These are phyloP conservation scores for Tremella mesenterica DNA, from an alignment of 768 basidiomycete species.

Conservation along the genomic window DNA sequence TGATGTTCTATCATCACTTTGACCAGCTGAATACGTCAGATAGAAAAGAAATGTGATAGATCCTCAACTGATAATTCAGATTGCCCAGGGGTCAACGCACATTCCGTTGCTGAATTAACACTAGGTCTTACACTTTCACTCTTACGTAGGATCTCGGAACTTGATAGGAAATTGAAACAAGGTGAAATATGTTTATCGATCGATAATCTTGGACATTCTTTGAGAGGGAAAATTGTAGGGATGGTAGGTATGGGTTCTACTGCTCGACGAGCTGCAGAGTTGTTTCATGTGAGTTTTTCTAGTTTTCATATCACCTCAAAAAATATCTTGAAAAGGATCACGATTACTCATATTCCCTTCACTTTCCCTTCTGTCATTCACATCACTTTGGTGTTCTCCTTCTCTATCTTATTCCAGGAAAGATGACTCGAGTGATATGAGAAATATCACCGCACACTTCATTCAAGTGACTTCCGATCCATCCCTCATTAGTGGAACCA, in stretches of 20 bases:
- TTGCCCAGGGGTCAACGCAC: constrained; percentile 21
- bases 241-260: constrained; percentile 41
- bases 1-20: no score
- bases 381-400: no score
- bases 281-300: constrained; percentile 9
- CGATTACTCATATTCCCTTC: no score
- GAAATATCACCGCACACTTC: no score
- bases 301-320: not conserved
- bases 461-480: no score
- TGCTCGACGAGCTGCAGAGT: constrained; percentile 29
- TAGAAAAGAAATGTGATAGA: not conserved
- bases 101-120: constrained; percentile 9
- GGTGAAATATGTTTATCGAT: constrained; percentile 17
- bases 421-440: no score
- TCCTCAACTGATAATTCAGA: no score
- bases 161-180: constrained; percentile 3
- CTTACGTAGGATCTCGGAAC: constrained; percentile 9
- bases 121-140: constrained; percentile 12
- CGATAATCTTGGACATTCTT: constrained; percentile 10
- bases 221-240: constrained; percentile 35
- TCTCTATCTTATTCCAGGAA: no score
- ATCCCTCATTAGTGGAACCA: no score
- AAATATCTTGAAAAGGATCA: no score
- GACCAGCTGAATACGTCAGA: not conserved
- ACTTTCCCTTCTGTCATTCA: no score